These are phyloP conservation scores for Agarophyton chilense DNA, from an alignment of 23 red algal genomes.

Conservation along the genomic window DNA sequence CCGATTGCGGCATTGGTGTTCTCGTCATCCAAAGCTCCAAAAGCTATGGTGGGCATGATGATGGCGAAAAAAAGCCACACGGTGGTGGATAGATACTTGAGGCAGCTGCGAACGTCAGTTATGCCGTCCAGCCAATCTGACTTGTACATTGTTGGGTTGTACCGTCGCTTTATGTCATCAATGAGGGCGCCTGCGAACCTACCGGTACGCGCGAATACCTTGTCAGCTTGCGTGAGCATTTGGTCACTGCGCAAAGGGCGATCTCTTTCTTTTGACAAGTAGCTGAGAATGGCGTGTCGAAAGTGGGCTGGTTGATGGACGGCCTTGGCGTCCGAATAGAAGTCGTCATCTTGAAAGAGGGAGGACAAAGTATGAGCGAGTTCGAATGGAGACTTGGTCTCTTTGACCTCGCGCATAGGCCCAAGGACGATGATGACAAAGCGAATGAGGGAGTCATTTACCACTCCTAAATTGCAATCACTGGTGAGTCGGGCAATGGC, in stretches of 20 bases:
- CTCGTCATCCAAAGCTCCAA: slow-evolving; percentile 82
- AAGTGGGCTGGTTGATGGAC: slow-evolving; percentile 41
- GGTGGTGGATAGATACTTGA: slow-evolving; percentile 89
- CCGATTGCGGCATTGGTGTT: slow-evolving; percentile 85
- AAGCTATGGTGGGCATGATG: slow-evolving; percentile 93
- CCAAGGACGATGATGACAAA: slow-evolving; percentile 87
- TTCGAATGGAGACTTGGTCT: slow-evolving; percentile 73
- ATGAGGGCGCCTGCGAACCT: slow-evolving; percentile 75
- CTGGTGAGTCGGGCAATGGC: slow-evolving; percentile 75
- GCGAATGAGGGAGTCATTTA: slow-evolving; percentile 84
- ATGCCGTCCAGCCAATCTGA: slow-evolving; percentile 89
- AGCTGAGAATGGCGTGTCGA: slow-evolving; percentile 71
- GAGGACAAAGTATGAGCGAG: slow-evolving; percentile 79
- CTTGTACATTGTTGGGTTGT: slow-evolving; percentile 66
- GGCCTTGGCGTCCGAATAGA: slow-evolving; percentile 71
- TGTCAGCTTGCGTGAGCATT: slow-evolving; percentile 57
- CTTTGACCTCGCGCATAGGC: slow-evolving; percentile 55
- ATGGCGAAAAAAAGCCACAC: slow-evolving; percentile 91
- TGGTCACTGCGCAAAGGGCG: slow-evolving; percentile 32
- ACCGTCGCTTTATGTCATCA: slow-evolving; percentile 65
- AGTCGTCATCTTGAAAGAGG: slow-evolving; percentile 86
- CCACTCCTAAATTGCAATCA: slow-evolving; percentile 71
- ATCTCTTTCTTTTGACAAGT: slow-evolving; percentile 61
- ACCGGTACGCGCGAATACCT: slow-evolving; percentile 61
- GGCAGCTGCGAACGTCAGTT: slow-evolving; percentile 53